phyloP scores from a whole-genome alignment of 2,329 filamentous ascomycete genomes.

The Beauveria asiatica region DNA sequence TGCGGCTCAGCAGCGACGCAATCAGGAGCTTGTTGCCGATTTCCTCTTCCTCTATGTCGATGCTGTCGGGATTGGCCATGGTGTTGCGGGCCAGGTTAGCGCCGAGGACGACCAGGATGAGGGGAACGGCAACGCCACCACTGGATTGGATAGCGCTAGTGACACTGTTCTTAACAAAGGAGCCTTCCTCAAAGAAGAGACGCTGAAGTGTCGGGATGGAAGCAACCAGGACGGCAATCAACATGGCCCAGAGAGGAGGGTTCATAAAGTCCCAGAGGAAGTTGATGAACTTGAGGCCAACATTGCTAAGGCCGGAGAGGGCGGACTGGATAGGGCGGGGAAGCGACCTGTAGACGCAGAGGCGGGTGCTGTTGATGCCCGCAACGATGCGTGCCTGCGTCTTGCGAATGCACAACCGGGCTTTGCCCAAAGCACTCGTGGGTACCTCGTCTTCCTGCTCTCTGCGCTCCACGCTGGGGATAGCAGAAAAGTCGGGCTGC shows the following conservation, averaged over 20 bases:
- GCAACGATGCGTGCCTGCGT: background rate
- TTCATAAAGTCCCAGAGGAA: conserved; percentile 96
- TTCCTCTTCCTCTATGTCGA: conserved; percentile 60
- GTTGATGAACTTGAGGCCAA: conserved; percentile 40
- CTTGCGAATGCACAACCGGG: conserved; percentile 21
- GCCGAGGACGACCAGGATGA: conserved; percentile 91
- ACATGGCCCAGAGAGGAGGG: conserved; percentile 94
- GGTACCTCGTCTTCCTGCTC: conserved; percentile 21
- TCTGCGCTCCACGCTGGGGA: conserved; percentile 43
- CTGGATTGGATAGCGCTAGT: conserved; percentile 79
- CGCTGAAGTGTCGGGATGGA: conserved; percentile 75
- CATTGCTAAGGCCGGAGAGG: conserved; percentile 22
- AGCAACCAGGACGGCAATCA: conserved; percentile 81
- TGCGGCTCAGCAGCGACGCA: conserved; percentile 77
- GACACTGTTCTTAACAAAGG: conserved; percentile 87
- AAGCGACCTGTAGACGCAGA: conserved; percentile 21
- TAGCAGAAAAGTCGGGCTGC: conserved; percentile 48
- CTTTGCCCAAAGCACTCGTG: conserved; percentile 26
- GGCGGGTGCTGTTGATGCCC: background rate
- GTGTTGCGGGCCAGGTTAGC: conserved; percentile 93
- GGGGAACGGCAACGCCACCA: conserved; percentile 82
- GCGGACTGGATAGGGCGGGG: conserved; percentile 32
- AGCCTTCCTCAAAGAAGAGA: conserved; percentile 80
- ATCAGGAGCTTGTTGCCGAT: conserved; percentile 71
- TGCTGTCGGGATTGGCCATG: conserved; percentile 54